Evolutionary conservation across 1,284 basidiomycete species (phyloP).

Genomic region (Vanrija pseudolonga): DNA sequence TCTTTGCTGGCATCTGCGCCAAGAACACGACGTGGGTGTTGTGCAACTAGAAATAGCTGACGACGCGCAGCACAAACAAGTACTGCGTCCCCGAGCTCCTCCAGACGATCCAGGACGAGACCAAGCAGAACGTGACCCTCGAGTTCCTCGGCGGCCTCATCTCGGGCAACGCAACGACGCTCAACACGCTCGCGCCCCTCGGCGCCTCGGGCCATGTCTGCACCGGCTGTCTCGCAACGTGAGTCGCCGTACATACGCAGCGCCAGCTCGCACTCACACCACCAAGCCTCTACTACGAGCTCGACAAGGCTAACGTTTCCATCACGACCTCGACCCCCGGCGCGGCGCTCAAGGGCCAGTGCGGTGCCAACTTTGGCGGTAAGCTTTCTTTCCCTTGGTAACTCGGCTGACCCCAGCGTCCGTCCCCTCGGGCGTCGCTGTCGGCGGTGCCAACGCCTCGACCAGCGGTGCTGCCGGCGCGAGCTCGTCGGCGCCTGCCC

Average conservation of each 20-base stretch:
- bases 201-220: slow-evolving; percentile 33
- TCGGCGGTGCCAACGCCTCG: no score
- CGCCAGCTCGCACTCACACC: background rate
- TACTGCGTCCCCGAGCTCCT: slow-evolving; percentile 41
- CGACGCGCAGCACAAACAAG: slow-evolving; percentile 25
- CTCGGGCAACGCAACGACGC: slow-evolving; percentile 13
- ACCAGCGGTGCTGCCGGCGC: no score
- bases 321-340: slow-evolving; percentile 26
- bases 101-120: slow-evolving; percentile 30
- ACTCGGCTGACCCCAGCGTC: background rate
- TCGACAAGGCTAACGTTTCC: slow-evolving; percentile 29
- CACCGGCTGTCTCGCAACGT: slow-evolving; percentile 28
- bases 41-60: slow-evolving; percentile 21
- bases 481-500: no score
- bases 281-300: slow-evolving; percentile 36
- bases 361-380: slow-evolving; percentile 38
- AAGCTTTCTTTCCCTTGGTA: slow-evolving; percentile 8
- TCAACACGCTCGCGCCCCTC: slow-evolving; percentile 14
- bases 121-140: slow-evolving; percentile 24
- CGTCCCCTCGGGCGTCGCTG: background rate
- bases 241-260: background rate
- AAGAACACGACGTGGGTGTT: slow-evolving; percentile 36
- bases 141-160: slow-evolving; percentile 27
- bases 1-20: slow-evolving; percentile 36
- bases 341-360: slow-evolving; percentile 25